Evolutionary conservation across 179 eudicot species (phyloP).

Genomic region (Beta macrorhiza): DNA sequence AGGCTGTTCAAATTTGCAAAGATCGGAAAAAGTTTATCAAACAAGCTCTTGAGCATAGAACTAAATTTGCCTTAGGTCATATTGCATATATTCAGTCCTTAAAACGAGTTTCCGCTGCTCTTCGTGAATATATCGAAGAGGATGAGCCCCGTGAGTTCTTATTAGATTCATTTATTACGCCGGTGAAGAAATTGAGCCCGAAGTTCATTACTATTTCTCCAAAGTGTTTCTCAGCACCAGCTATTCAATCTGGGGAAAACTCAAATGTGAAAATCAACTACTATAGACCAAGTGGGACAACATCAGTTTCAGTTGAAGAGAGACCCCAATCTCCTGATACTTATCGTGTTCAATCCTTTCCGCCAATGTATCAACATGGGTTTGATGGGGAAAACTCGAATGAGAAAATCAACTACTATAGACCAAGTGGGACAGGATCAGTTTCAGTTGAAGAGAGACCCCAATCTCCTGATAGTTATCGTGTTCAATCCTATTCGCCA

Average conservation of each 20-base stretch:
- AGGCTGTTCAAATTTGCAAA: conserved; percentile 83
- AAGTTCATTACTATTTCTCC: conserved; percentile 74
- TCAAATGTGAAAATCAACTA: conserved; percentile 61
- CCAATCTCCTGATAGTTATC: conserved; percentile 70
- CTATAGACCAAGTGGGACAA: conserved; percentile 65
- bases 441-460: conserved; percentile 75
- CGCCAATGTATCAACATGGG: conserved; percentile 61
- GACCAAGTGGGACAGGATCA: conserved; percentile 69
- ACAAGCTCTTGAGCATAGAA: conserved; percentile 86
- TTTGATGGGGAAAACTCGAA: conserved; percentile 59
- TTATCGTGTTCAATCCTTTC: conserved; percentile 54
- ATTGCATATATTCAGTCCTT: conserved; percentile 78
- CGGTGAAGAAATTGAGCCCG: conserved; percentile 52
- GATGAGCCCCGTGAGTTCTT: conserved; percentile 82
- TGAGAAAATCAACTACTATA: conserved; percentile 58
- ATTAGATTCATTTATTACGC: conserved; percentile 55
- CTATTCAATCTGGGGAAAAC: conserved; percentile 46
- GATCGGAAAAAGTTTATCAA: conserved; percentile 81
- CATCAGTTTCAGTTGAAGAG: conserved; percentile 71
- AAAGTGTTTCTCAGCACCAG: conserved; percentile 56
- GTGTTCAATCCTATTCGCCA: conserved; percentile 62
- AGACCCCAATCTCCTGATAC: conserved; percentile 79
- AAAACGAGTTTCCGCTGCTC: conserved; percentile 77
- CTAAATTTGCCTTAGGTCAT: conserved; percentile 71
- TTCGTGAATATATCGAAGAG: conserved; percentile 76